Percentiles rank a stretch among this genome's conserved stretches.
Conservation (phyloP, 192 early-diverging fungal genomes). For the Backusella tuberculispora region DNA sequence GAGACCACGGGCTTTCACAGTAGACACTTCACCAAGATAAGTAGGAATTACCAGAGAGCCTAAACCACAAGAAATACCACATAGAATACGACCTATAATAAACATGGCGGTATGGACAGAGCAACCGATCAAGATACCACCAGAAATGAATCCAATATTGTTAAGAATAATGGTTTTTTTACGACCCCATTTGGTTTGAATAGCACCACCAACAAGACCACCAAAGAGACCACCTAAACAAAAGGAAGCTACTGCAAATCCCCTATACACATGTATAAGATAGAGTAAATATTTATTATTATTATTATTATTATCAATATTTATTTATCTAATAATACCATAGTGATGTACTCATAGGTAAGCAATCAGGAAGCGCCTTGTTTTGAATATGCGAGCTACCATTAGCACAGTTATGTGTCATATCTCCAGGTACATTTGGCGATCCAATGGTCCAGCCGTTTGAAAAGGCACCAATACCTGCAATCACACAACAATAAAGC, state of each 20-base stretch:
- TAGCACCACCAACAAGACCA: conserved; percentile 53
- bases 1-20: conserved; percentile 64
- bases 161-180: conserved; percentile 60
- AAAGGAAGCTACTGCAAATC: conserved; percentile 49
- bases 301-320: neutral
- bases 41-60: conserved; percentile 59
- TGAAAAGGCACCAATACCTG: conserved; percentile 44
- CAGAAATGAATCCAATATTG: conserved; percentile 69
- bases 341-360: conserved; percentile 36
- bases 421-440: conserved; percentile 45
- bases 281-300: neutral
- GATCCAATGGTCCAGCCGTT: conserved; percentile 50
- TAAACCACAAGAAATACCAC: conserved; percentile 76
- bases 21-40: conserved; percentile 83
- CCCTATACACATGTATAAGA: conserved; percentile 21
- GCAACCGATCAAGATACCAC: conserved; percentile 67
- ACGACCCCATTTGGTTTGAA: conserved; percentile 51
- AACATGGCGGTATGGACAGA: conserved; percentile 65
- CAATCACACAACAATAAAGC: conserved; percentile 44
- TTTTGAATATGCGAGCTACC: conserved; percentile 13
- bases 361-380: conserved; percentile 34
- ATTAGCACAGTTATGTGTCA: conserved; percentile 36
- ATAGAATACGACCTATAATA: conserved; percentile 71
- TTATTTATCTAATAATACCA: conserved; percentile 15
- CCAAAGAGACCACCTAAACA: conserved; percentile 61